phyloP scores from a whole-genome alignment of 495 filamentous ascomycete species.

The Xylaria cubensis region DNA sequence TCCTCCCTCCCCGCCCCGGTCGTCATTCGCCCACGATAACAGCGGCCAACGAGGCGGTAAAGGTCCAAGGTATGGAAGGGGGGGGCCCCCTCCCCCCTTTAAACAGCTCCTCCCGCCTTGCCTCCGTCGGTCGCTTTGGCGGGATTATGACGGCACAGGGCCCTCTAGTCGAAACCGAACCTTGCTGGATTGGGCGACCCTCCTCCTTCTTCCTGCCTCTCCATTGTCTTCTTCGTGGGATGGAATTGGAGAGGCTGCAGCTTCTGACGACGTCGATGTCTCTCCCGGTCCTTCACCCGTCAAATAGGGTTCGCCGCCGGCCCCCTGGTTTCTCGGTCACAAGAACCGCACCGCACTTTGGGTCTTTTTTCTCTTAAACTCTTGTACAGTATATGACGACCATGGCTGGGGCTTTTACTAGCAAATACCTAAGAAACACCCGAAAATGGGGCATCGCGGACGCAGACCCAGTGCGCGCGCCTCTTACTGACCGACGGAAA shows the following conservation, averaged over 20 bases:
- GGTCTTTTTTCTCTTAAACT: background rate
- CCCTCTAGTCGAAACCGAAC: constrained; percentile 11
- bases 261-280: constrained; percentile 17
- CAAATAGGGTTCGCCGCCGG: constrained; percentile 27
- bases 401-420: background rate
- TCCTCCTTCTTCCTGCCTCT: background rate
- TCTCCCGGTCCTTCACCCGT: constrained; percentile 8
- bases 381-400: background rate
- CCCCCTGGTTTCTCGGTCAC: constrained; percentile 10
- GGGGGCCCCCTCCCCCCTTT: too few relatives aligned
- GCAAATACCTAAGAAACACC: background rate
- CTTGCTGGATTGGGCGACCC: constrained; percentile 4
- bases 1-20: background rate
- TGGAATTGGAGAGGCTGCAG: constrained; percentile 14
- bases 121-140: constrained; percentile 1
- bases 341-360: background rate
- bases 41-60: constrained; percentile 13
- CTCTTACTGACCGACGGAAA: background rate
- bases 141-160: constrained; percentile 11
- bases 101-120: background rate
- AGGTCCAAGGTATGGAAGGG: background rate
- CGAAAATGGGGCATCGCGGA: background rate
- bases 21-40: constrained; percentile 11
- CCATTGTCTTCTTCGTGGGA: background rate
- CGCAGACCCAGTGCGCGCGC: background rate